Conservation (phyloP, 176 grass and related monocot species). For the Oryza australiensis region DNA sequence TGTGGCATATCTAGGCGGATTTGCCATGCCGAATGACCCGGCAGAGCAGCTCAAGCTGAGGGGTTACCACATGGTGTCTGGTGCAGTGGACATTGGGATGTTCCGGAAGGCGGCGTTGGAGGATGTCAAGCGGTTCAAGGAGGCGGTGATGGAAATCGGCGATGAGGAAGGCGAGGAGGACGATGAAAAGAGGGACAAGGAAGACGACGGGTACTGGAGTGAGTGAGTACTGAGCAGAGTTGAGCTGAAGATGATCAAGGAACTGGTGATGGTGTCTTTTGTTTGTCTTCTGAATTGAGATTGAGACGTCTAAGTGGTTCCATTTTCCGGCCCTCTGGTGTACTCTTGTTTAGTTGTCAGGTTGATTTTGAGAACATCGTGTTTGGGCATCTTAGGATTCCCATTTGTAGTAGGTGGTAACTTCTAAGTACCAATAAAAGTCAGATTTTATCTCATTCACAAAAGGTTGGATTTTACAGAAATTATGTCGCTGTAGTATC, state of each 20-base stretch:
- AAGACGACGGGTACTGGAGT: constrained; percentile 81
- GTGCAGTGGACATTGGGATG: constrained; percentile 65
- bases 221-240: constrained; percentile 46
- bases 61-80: constrained; percentile 93
- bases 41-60: constrained; percentile 81
- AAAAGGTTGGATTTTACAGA: not conserved
- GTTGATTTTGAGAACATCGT: constrained; percentile 25
- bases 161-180: constrained; percentile 53
- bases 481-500: not conserved
- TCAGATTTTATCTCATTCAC: constrained; percentile 13
- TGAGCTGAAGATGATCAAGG: not conserved
- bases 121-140: constrained; percentile 70
- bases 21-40: constrained; percentile 80
- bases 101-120: constrained; percentile 65
- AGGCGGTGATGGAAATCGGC: constrained; percentile 59
- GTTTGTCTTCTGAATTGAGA: constrained; percentile 35
- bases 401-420: constrained; percentile 32
- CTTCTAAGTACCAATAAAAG: constrained; percentile 32
- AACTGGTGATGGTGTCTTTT: constrained; percentile 11
- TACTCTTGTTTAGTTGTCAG: constrained; percentile 29
- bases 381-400: constrained; percentile 31
- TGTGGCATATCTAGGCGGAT: constrained; percentile 69
- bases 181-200: constrained; percentile 31
- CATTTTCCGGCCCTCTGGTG: not conserved
- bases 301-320: not conserved